These are phyloP conservation scores for Blastobotrys terrestris DNA, from an alignment of 805 yeast species.

Conservation along the genomic window DNA sequence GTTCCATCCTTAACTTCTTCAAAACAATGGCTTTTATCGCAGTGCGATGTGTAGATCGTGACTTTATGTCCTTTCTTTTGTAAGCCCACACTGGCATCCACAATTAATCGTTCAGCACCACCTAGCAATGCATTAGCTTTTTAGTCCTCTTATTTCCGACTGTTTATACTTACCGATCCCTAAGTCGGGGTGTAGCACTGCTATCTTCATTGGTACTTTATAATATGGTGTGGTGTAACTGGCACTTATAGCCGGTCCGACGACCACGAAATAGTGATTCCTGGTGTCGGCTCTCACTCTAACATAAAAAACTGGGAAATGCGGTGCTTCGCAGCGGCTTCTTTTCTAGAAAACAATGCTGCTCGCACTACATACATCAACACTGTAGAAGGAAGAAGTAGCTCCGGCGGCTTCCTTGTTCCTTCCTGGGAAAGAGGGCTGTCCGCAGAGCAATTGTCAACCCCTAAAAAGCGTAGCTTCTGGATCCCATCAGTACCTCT, in stretches of 20 bases:
- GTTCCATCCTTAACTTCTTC: constrained; percentile 69
- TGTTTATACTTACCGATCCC: constrained; percentile 61
- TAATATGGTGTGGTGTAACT: not conserved
- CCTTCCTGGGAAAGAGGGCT: too few species aligned
- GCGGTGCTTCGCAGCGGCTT: too few species aligned
- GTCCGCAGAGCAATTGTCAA: too few species aligned
- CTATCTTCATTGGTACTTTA: constrained; percentile 44
- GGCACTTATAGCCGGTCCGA: not conserved
- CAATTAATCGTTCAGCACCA: constrained; percentile 96
- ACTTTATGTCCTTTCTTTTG: constrained; percentile 61
- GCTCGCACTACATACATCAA: too few species aligned
- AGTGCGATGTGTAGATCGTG: constrained; percentile 78
- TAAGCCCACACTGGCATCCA: constrained; percentile 88
- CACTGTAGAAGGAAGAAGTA: too few species aligned
- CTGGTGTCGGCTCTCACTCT: too few species aligned
- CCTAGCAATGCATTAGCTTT: constrained; percentile 25
- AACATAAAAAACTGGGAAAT: too few species aligned
- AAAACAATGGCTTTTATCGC: constrained; percentile 81
- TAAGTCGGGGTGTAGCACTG: constrained; percentile 90
- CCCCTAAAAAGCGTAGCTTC: too few species aligned
- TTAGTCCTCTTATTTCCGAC: not conserved
- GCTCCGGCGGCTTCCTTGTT: too few species aligned
- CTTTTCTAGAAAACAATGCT: too few species aligned
- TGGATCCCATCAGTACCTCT: too few species aligned
- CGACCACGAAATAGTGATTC: too few species aligned